Base-by-base conservation (phyloP, 495 filamentous ascomycete genomes). In the Cenococcum geophilum region DNA sequence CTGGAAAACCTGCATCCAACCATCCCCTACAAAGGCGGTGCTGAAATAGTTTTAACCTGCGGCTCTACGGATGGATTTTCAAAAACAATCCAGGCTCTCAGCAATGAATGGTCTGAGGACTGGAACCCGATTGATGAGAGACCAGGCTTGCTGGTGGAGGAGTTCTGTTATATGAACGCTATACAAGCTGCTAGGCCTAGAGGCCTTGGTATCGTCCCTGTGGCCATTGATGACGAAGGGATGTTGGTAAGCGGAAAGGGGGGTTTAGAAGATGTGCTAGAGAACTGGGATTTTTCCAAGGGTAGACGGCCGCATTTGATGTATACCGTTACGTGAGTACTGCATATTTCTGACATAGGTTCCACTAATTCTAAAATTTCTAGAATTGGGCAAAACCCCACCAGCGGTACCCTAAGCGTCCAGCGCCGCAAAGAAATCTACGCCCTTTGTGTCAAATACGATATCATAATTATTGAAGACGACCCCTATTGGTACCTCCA, bases 401-500 rank as follows among this genome's bases (percentile, higher is more conserved):
- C 92, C 0, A 86, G 89, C 42, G 83, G 84, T 18, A 85, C 86
- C 1, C 74, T 92, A 3, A 83, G 84, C 20, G 63, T 92, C 4
- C 73, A 84, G 60, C 84, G 92, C 36, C 80, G 89, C 57, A 86
- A 82, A 61, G 85, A 89, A 52, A 81, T 96, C 49, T 96, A 96
- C 72, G 80, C 78, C 8, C 71, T 96, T 37, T 96, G 90, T 76
- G 82, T 82, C 65, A 83, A 83, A 66, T 93, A 89, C 73, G 91
- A 97, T 72, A 83, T 97, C 59, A 83, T 96, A 67, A 96, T 97
- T 62, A 76, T 95, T 64, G 92, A 97, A 74, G 92, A 97, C 70
- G 91, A 95, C 58, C 92, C 92, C 1, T 97, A 97, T 75, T 97
- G 91, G 89, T 92, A 93, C 69, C 80, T 97, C 12, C 92, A 96